Evolutionary conservation across 345 rosid genomes (phyloP), one percentile per base, ranked within the genome.

Genomic region (Pseudoturritis turrita): DNA sequence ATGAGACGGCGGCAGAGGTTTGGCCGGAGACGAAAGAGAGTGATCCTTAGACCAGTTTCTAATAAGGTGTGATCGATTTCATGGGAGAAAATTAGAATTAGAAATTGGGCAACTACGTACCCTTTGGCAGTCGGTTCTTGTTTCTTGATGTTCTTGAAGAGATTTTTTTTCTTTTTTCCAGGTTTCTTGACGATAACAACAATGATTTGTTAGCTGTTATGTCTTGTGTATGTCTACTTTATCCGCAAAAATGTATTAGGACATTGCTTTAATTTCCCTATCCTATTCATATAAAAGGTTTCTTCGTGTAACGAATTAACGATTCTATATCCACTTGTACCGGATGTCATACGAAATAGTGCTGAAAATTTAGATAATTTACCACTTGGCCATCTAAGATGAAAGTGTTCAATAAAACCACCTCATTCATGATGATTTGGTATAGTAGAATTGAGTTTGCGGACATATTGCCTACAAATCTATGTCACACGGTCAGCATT

Each of bases 71-170:
- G 73, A 23, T 47, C n/a, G 37, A 5, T 23, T 53, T 53, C 15
- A 26, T 37, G 43, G 31, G 43, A 18, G 21, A 45, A 55, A 4
- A n/a, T 9, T 66, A 47, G 9, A 36, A 5, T 57, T 74, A 74
- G 61, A 60, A 68, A 22, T 75, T 75, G 78, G 74, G 74, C 78
- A 75, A 75, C 78, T 63, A 61, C 25, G 69, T 68, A 43, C 7
- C 69, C 78, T 75, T 75, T 75, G 78, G 78, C 78, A 75, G 73
- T 57, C 17, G 3, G 28, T 72, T 45, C 57, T 59, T 36, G 36
- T 25, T 70, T 58, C 40, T 59, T 60, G 13, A 4, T 50, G 52
- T 72, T 64, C 64, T 74, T 67, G 28, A 67, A 68, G 69, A 67
- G 73, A 41, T 21, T 21, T 40, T 31, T 58, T 43, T 37, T 28